Percentiles rank a stretch among this genome's conserved stretches.
Evolutionary conservation across 345 rosid species (phyloP).

Genomic region (Brassica cretica): DNA sequence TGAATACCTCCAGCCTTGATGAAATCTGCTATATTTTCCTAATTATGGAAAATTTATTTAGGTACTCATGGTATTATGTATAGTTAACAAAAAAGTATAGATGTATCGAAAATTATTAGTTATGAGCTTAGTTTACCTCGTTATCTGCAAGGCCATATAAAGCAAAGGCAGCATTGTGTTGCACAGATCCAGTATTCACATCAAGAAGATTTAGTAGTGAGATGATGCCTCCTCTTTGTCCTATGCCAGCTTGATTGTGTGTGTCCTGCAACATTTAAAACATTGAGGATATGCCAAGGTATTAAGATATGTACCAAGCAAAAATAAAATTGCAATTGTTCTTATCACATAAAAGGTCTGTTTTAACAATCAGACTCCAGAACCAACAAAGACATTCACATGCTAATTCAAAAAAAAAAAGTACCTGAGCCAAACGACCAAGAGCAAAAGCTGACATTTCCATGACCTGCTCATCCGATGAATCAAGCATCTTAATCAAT

Average conservation of each 20-base stretch:
- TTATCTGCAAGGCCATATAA: constrained; percentile 78
- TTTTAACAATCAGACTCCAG: constrained; percentile 6
- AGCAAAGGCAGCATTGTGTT: constrained; percentile 78
- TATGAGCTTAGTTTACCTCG: constrained; percentile 49
- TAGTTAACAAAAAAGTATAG: neutral
- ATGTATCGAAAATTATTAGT: neutral
- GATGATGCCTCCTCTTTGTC: constrained; percentile 59
- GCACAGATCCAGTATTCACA: constrained; percentile 57
- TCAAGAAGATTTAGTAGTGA: constrained; percentile 62
- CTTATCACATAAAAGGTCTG: neutral
- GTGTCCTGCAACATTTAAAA: constrained; percentile 47
- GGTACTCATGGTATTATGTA: neutral
- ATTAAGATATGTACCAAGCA: neutral
- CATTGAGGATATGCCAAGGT: neutral
- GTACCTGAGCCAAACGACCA: constrained; percentile 83
- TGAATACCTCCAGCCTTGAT: constrained; percentile 57
- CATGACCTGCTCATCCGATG: constrained; percentile 61
- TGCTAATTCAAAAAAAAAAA: constrained; percentile 1
- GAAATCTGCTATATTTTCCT: constrained; percentile 74
- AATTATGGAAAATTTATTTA: neutral
- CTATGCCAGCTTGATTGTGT: constrained; percentile 88
- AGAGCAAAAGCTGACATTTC: constrained; percentile 88
- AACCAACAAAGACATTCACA: constrained; percentile 10
- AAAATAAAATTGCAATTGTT: neutral
- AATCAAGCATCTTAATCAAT: constrained; percentile 65